phyloP scores from a whole-genome alignment of 2,329 filamentous ascomycete species.

The Microcyclospora pomicola region DNA sequence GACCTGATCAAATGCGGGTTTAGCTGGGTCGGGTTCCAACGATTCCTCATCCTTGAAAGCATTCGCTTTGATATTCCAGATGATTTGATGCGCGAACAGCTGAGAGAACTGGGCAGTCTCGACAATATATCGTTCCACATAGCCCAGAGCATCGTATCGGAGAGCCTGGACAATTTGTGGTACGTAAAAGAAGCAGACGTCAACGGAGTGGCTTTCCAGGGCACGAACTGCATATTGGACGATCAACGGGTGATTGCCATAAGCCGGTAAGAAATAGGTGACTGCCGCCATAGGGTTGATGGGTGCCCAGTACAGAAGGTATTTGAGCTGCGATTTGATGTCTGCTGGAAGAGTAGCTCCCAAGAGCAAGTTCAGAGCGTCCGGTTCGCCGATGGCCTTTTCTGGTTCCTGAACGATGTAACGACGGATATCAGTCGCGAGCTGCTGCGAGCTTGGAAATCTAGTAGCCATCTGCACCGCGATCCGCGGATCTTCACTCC shows the following conservation, averaged over 20 bases:
- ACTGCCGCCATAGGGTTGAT: slow-evolving; percentile 88
- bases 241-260: slow-evolving; percentile 80
- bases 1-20: slow-evolving; percentile 83
- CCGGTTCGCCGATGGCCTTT: slow-evolving; percentile 65
- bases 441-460: slow-evolving; percentile 55
- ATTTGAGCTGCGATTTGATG: slow-evolving; percentile 76
- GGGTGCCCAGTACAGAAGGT: slow-evolving; percentile 82
- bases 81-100: slow-evolving; percentile 95
- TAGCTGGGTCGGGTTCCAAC: slow-evolving; percentile 78
- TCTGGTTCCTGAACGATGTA: slow-evolving; percentile 72
- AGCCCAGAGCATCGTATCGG: slow-evolving; percentile 82
- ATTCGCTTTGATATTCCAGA: slow-evolving; percentile 99
- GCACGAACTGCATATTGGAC: slow-evolving; percentile 95
- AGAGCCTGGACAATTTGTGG: slow-evolving; percentile 94
- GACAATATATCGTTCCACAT: slow-evolving; percentile 90
- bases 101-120: slow-evolving; percentile 98
- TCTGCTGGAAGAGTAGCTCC: slow-evolving; percentile 64
- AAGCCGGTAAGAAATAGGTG: slow-evolving; percentile 83
- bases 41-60: slow-evolving; percentile 91
- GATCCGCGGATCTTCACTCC: slow-evolving; percentile 70
- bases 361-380: slow-evolving; percentile 70
- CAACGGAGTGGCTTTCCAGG: slow-evolving; percentile 85
- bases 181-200: slow-evolving; percentile 97
- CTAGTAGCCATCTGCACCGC: slow-evolving; percentile 73
- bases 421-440: slow-evolving; percentile 64